Percentiles rank a stretch among this genome's conserved stretches.
phyloP scores from a whole-genome alignment of 129 eudicot genomes.

The Silybum marianum region DNA sequence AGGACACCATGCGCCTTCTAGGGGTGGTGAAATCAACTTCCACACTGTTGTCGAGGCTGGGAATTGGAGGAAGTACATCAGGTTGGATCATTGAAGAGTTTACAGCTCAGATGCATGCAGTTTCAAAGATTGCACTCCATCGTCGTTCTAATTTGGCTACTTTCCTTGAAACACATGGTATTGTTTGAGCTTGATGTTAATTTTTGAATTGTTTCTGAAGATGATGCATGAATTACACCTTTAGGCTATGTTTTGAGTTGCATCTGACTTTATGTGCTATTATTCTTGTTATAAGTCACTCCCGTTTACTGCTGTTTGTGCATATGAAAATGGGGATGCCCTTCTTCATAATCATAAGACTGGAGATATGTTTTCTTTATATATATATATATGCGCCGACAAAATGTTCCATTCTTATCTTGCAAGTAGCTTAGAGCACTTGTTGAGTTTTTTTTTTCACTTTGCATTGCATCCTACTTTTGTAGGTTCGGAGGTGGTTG shows the following conservation, averaged over 20 bases:
- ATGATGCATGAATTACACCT: background rate
- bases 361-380: background rate
- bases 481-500: slow-evolving; percentile 93
- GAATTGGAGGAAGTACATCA: slow-evolving; percentile 76
- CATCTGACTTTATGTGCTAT: background rate
- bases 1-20: slow-evolving; percentile 86
- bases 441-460: slow-evolving; percentile 16
- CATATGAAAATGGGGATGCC: background rate
- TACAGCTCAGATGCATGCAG: slow-evolving; percentile 97
- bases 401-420: background rate
- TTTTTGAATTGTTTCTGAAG: background rate
- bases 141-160: slow-evolving; percentile 85
- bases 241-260: background rate
- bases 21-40: slow-evolving; percentile 90
- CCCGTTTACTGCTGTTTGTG: slow-evolving; percentile 5
- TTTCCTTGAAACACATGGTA: slow-evolving; percentile 91
- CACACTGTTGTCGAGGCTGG: slow-evolving; percentile 70
- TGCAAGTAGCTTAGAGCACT: background rate
- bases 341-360: background rate
- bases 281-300: background rate
- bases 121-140: slow-evolving; percentile 84
- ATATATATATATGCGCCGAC: background rate
- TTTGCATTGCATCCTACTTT: background rate
- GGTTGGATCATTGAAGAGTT: slow-evolving; percentile 97
- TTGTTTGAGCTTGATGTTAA: background rate